Base-by-base conservation (phyloP, 1,284 basidiomycete species). In the Lentinus polychrous region DNA sequence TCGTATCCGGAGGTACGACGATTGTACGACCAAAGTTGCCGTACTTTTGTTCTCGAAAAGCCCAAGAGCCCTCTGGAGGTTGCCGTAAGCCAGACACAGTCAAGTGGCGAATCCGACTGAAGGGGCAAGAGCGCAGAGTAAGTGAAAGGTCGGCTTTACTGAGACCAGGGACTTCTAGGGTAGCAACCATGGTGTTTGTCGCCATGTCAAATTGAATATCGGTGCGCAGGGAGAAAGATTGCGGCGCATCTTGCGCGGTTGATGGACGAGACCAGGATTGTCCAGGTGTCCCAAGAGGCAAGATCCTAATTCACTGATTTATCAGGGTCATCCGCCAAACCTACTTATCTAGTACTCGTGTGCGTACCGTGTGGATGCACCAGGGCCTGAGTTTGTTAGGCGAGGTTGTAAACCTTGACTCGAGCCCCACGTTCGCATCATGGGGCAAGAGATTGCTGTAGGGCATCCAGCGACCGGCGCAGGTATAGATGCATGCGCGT, bases 131-230 rank as follows among this genome's bases (percentile, higher is more conserved):
- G 36, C 72, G 70, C 50, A 85, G 70, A 42, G 67, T 70, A 61
- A 84, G 64, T 49, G 61, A 69, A 32, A 86, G 54, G 56, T 82
- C 76, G 45, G 61, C 55, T 51, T 69, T 73, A 60, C 71, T 73
- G 55, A 83, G 66, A 22, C 83, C 83, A 8, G 83, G 83, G 20
- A 83, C 64, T 63, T 85, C 81, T 61, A 83, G 72, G 63, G 76
- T 69, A 39, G 75, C 79, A 49, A 71, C 72, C 55, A 84, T 60
- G 42, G 69, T 55, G 56, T 69, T 69, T 24, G 49, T 57, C 17
- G 68, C 62, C 32, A 59, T 57, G 60, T 78, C 69, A 60, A 72
- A 79, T 57, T 75, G 69, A n/a, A 76, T 60, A 63, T 83, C 81
- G 33, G 76, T 67, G 55, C 79, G 72, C 51, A 80, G 74, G 23